These are phyloP conservation scores for Pyricularia grisea DNA, from an alignment of 2,329 filamentous ascomycete species.

Conservation along the genomic window DNA sequence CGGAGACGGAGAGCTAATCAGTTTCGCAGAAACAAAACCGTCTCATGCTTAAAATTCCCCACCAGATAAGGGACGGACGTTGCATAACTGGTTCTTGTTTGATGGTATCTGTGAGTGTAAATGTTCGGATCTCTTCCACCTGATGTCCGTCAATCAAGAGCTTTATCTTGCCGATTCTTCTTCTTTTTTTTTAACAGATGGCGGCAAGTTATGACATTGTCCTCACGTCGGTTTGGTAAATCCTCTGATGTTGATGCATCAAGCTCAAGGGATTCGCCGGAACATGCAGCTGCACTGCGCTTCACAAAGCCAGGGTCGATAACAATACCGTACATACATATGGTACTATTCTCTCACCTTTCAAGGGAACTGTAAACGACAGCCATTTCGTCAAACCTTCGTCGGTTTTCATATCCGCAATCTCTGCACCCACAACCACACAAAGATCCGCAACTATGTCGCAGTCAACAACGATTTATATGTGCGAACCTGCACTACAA, in stretches of 20 bases:
- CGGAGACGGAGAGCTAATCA: background rate
- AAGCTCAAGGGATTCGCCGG: background rate
- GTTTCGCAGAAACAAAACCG: background rate
- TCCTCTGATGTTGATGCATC: background rate
- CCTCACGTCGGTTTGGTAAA: background rate
- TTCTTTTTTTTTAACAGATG: background rate
- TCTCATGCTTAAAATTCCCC: background rate
- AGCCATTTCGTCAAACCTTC: background rate
- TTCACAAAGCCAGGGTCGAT: background rate
- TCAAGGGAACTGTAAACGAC: background rate
- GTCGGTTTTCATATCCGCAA: background rate
- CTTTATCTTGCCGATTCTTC: background rate
- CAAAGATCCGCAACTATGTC: background rate
- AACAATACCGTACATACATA: background rate
- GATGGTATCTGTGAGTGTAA: background rate
- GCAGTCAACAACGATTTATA: background rate
- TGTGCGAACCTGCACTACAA: background rate
- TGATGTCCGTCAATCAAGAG: background rate
- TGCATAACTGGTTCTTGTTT: background rate
- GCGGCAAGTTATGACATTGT: background rate
- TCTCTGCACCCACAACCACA: background rate
- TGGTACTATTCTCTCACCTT: background rate
- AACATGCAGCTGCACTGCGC: background rate
- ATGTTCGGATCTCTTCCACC: background rate
- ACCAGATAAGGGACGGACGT: background rate